These are phyloP conservation scores for Heterobasidion annosum DNA, from an alignment of 1,284 basidiomycete species.

Conservation along the genomic window DNA sequence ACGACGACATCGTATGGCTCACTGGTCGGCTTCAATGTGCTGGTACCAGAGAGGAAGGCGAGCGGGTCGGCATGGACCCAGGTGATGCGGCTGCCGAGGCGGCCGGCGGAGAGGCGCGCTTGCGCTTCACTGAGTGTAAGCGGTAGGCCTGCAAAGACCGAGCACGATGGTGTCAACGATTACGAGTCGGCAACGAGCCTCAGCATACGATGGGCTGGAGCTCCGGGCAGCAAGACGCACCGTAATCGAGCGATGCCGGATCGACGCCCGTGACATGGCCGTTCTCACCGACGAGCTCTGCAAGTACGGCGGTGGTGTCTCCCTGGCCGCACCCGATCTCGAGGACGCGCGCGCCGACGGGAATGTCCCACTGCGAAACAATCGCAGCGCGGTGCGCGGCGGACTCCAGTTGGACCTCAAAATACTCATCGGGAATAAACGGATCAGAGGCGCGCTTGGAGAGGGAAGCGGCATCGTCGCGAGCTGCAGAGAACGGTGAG, in stretches of 20 bases:
- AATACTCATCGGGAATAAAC: conserved; percentile 8
- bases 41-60: conserved; percentile 16
- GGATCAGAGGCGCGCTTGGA: conserved; percentile 8
- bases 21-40: too few species aligned
- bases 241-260: conserved; percentile 29
- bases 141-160: conserved; percentile 21
- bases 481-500: too few species aligned
- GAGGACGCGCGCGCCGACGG: conserved; percentile 21
- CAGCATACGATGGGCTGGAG: neutral
- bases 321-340: conserved; percentile 37
- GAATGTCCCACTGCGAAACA: conserved; percentile 22
- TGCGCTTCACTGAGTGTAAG: conserved; percentile 32
- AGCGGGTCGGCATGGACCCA: conserved; percentile 27
- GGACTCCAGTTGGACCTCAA: conserved; percentile 15
- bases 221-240: conserved; percentile 10
- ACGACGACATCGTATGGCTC: conserved; percentile 24
- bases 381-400: conserved; percentile 28
- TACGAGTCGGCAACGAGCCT: neutral
- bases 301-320: conserved; percentile 30
- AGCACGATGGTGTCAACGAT: neutral
- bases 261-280: conserved; percentile 33
- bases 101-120: conserved; percentile 20
- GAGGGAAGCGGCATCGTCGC: neutral
- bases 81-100: conserved; percentile 25
- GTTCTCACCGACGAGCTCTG: conserved; percentile 23